Percentiles rank a stretch among this genome's conserved stretches.
Conservation (phyloP, 768 basidiomycete genomes). For the Leccinum incarnatum region DNA sequence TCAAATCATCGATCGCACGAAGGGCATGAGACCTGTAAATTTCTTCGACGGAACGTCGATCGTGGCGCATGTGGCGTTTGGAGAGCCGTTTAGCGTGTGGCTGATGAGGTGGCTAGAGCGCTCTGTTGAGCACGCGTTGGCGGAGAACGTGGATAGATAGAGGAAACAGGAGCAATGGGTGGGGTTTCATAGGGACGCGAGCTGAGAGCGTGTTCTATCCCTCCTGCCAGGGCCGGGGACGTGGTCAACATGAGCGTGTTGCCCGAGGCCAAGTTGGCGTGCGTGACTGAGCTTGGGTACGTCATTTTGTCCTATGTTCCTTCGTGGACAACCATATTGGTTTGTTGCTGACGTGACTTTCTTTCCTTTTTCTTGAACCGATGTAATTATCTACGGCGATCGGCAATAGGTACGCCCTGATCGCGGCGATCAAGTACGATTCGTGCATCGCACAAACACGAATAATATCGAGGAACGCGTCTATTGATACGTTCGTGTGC, state of each 20-base stretch:
- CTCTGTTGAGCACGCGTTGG: too few relatives aligned
- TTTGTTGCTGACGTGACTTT: too few relatives aligned
- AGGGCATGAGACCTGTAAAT: constrained; percentile 80
- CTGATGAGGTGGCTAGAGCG: too few relatives aligned
- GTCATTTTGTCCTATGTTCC: neutral
- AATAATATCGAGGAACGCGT: constrained; percentile 9
- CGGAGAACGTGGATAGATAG: constrained; percentile 4
- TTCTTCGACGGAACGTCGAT: constrained; percentile 80
- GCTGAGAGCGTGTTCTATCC: constrained; percentile 83
- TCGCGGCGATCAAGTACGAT: constrained; percentile 53
- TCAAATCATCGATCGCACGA: constrained; percentile 96
- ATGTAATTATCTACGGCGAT: too few relatives aligned
- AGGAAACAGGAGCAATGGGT: constrained; percentile 44
- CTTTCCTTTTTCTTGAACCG: too few relatives aligned
- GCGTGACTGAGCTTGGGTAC: constrained; percentile 91
- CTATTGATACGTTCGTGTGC: too few relatives aligned
- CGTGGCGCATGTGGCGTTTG: constrained; percentile 92
- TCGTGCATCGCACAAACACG: neutral
- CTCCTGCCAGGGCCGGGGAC: constrained; percentile 87
- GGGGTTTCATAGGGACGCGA: constrained; percentile 77
- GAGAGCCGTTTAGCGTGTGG: too few relatives aligned
- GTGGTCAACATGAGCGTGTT: constrained; percentile 97
- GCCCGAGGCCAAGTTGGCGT: constrained; percentile 73
- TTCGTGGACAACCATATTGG: too few relatives aligned
- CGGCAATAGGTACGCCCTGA: constrained; percentile 61